phyloP scores from a whole-genome alignment of 2,329 filamentous ascomycete species.

The Fusarium sp. region DNA sequence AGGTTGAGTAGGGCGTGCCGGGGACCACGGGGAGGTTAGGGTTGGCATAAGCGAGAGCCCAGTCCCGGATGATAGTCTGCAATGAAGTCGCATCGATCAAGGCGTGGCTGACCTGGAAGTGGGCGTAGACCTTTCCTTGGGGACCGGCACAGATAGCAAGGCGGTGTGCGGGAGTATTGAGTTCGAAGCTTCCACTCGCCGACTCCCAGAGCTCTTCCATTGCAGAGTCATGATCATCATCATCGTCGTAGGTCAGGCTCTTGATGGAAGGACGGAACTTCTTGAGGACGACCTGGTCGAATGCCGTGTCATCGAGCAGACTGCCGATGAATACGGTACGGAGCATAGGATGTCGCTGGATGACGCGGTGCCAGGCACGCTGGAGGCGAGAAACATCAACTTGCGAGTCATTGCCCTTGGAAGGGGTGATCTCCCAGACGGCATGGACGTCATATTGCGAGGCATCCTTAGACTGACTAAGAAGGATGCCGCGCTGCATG shows the following conservation, averaged over 20 bases:
- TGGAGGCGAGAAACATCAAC: neutral
- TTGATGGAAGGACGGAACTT: conserved; percentile 3
- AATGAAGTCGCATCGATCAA: conserved; percentile 10
- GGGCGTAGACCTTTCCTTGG: neutral
- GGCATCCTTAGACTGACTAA: conserved; percentile 19
- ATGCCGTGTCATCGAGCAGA: neutral
- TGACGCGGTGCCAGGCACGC: conserved; percentile 8
- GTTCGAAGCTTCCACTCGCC: neutral
- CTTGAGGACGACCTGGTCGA: conserved; percentile 18
- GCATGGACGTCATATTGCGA: conserved; percentile 9
- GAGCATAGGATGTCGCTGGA: conserved; percentile 8
- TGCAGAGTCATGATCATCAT: neutral
- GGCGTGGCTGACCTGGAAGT: conserved; percentile 21
- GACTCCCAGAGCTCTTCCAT: neutral
- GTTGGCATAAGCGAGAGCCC: neutral
- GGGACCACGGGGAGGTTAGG: neutral
- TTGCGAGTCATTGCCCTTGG: neutral
- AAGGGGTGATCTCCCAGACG: neutral
- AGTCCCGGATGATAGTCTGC: conserved; percentile 5
- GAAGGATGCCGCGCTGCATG: conserved; percentile 19
- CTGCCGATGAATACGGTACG: conserved; percentile 31
- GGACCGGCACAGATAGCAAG: neutral
- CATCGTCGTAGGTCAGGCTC: neutral
- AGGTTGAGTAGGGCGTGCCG: neutral
- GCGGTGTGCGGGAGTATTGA: neutral